These are phyloP conservation scores for Ophiostoma sp. DNA, from an alignment of 2,329 filamentous ascomycete genomes.

Conservation along the genomic window DNA sequence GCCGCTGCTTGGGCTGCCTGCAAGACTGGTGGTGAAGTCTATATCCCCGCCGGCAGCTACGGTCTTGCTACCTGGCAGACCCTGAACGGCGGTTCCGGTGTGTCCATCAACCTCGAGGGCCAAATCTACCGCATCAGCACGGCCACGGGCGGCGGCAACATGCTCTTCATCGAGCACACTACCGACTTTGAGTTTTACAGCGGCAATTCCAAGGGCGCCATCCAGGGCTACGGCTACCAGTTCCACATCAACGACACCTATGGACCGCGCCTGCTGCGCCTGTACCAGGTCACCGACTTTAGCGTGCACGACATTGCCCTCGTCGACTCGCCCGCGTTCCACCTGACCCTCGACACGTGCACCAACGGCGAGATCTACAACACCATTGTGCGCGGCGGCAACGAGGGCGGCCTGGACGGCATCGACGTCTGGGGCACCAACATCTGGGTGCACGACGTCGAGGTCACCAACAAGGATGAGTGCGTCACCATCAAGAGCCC, in stretches of 20 bases:
- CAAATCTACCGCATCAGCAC: constrained; percentile 17
- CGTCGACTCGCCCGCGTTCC: constrained; percentile 37
- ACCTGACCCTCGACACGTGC: constrained; percentile 33
- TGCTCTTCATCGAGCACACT: constrained; percentile 29
- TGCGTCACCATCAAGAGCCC: constrained; percentile 40
- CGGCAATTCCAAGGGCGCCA: constrained; percentile 40
- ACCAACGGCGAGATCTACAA: constrained; percentile 50
- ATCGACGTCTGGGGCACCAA: constrained; percentile 52
- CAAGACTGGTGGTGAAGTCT: background rate
- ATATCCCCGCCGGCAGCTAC: background rate
- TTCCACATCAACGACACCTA: constrained; percentile 37
- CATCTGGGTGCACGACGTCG: constrained; percentile 55
- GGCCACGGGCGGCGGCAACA: constrained; percentile 26
- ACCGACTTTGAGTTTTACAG: constrained; percentile 47
- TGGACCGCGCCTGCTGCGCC: constrained; percentile 45
- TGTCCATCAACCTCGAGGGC: constrained; percentile 16
- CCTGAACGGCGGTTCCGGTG: background rate
- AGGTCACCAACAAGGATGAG: constrained; percentile 59
- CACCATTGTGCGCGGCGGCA: constrained; percentile 47
- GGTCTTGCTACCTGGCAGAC: constrained; percentile 6
- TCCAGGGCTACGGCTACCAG: constrained; percentile 47
- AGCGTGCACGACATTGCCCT: constrained; percentile 46
- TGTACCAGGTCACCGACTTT: constrained; percentile 41
- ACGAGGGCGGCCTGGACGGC: constrained; percentile 50
- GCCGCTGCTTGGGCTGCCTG: background rate